Percentiles rank a stretch among this genome's conserved stretches.
These are phyloP conservation scores for Trametes cingulata DNA, from an alignment of 768 basidiomycete species.

Conservation along the genomic window DNA sequence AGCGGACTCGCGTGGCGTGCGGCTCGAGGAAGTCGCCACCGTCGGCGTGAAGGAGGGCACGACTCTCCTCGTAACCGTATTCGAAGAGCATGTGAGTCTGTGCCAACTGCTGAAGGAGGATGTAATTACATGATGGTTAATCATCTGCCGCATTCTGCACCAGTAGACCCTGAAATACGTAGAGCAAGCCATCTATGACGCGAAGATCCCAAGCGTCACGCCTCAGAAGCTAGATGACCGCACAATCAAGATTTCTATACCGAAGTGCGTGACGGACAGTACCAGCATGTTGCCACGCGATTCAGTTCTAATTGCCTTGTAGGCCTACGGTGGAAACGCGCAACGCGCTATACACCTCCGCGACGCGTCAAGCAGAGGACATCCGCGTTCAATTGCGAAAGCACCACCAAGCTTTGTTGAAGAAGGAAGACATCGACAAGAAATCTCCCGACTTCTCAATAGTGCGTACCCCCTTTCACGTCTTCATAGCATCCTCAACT, in stretches of 20 bases:
- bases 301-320: neutral
- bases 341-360: slow-evolving; percentile 51
- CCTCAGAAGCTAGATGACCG: slow-evolving; percentile 71
- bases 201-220: slow-evolving; percentile 68
- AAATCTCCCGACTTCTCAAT: slow-evolving; percentile 70
- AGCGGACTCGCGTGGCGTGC: slow-evolving; percentile 17
- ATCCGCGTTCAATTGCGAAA: slow-evolving; percentile 74
- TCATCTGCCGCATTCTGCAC: neutral
- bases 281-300: neutral
- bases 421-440: slow-evolving; percentile 69
- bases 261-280: slow-evolving; percentile 52
- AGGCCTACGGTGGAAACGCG: slow-evolving; percentile 82
- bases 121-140: neutral
- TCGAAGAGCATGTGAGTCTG: slow-evolving; percentile 70
- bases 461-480: slow-evolving; percentile 41
- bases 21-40: slow-evolving; percentile 73
- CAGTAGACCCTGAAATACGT: slow-evolving; percentile 75
- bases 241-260: slow-evolving; percentile 79
- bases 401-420: slow-evolving; percentile 63
- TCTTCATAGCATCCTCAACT: too few species aligned
- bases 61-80: slow-evolving; percentile 69
- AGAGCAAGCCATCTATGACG: slow-evolving; percentile 74
- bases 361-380: slow-evolving; percentile 71
- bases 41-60: slow-evolving; percentile 81
- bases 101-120: neutral